Evolutionary conservation across 2,329 filamentous ascomycete species (phyloP).

Genomic region (Paraconiothyrium sp.): DNA sequence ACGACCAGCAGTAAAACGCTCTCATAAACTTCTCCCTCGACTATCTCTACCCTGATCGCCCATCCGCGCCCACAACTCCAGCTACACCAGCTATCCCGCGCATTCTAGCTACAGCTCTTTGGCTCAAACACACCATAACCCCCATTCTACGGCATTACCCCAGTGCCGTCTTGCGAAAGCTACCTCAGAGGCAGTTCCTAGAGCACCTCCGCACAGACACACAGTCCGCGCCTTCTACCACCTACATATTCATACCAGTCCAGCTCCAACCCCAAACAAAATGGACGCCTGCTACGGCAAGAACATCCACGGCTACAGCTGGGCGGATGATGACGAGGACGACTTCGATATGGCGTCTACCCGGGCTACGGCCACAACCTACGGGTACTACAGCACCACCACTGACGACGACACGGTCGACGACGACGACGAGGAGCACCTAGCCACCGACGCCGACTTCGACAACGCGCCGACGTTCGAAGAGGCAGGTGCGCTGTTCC

Average conservation of each 20-base stretch:
- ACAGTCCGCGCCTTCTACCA: neutral
- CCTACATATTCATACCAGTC: neutral
- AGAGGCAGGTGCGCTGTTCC: no score
- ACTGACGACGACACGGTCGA: neutral
- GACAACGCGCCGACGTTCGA: neutral
- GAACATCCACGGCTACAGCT: neutral
- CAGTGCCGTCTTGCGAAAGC: neutral
- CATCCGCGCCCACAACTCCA: no score
- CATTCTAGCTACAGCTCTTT: no score
- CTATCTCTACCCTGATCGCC: no score
- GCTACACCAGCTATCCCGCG: no score
- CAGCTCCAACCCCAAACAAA: neutral
- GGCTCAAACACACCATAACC: no score
- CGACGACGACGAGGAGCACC: neutral
- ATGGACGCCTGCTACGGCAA: constrained; percentile 5
- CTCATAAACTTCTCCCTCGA: no score
- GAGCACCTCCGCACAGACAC: neutral
- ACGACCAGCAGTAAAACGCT: no score
- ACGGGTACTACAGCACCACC: neutral
- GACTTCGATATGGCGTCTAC: neutral
- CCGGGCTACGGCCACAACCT: neutral
- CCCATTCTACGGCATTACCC: no score
- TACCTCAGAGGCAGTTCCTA: neutral
- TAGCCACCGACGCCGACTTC: neutral
- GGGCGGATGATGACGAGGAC: constrained; percentile 10